phyloP scores from a whole-genome alignment of 2,329 filamentous ascomycete species.

The Domatiomyces catenatus region DNA sequence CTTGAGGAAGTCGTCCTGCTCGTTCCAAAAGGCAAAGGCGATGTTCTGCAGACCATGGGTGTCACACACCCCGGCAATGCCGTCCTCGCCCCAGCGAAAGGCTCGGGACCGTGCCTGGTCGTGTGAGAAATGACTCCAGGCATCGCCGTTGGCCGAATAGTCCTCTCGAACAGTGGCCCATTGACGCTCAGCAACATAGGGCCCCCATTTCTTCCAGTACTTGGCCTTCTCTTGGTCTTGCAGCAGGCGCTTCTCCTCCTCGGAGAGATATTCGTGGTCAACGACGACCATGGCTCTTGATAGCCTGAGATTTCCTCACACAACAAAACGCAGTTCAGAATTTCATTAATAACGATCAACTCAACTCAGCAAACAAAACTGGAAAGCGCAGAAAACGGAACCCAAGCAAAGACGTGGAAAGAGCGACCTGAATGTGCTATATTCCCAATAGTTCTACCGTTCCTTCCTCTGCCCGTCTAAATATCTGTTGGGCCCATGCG shows the following conservation, averaged over 20 bases:
- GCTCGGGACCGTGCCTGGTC: conserved; percentile 77
- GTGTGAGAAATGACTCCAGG: conserved; percentile 93
- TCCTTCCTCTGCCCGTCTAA: not conserved
- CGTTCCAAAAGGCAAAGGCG: conserved; percentile 95
- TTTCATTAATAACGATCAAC: not conserved
- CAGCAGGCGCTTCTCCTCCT: conserved; percentile 79
- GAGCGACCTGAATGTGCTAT: not conserved
- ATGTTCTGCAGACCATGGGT: conserved; percentile 85
- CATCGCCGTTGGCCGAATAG: conserved; percentile 78
- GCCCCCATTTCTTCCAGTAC: conserved; percentile 98
- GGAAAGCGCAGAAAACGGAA: not conserved
- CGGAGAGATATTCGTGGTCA: conserved; percentile 74
- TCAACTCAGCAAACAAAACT: not conserved
- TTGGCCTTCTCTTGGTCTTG: conserved; percentile 68
- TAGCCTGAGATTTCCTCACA: not conserved
- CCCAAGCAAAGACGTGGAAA: not conserved
- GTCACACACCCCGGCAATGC: conserved; percentile 90
- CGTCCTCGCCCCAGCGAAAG: conserved; percentile 93
- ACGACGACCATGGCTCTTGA: conserved; percentile 60
- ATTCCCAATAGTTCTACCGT: not conserved
- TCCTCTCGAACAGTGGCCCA: conserved; percentile 89
- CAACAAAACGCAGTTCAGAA: not conserved
- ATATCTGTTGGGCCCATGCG: not conserved
- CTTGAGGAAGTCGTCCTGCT: conserved; percentile 86
- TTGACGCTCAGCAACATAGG: conserved; percentile 84